Evolutionary conservation across 148 eudicot genomes (phyloP).

Genomic region (Amaranthus hypochondriacus): DNA sequence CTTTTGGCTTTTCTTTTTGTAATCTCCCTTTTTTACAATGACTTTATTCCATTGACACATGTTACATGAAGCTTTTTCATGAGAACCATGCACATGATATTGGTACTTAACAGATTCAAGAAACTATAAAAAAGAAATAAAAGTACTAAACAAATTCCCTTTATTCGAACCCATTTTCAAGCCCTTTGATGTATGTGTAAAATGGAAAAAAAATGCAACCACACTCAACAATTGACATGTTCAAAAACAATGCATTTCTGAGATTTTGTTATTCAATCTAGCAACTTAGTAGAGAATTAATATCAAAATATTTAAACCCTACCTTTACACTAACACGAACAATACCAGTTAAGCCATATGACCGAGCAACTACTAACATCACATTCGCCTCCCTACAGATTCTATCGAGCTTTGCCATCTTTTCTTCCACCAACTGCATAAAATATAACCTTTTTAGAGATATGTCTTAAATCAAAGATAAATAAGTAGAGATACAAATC

Average conservation of each 20-base stretch:
- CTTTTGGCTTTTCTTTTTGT: no score
- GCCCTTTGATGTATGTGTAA: neutral
- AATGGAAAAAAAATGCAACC: neutral
- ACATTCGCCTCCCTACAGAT: slow-evolving; percentile 85
- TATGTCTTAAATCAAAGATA: neutral
- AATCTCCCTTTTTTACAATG: neutral
- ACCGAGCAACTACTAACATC: slow-evolving; percentile 69
- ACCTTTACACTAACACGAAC: slow-evolving; percentile 96
- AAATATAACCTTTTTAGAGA: neutral
- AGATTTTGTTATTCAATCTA: neutral
- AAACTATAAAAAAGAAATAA: neutral
- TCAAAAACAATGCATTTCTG: neutral
- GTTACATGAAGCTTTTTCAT: no score
- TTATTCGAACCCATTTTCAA: neutral
- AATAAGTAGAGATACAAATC: neutral
- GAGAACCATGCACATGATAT: no score
- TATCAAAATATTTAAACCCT: neutral
- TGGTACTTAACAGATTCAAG: no score
- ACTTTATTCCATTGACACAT: neutral
- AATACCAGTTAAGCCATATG: slow-evolving; percentile 91
- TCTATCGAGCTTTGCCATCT: slow-evolving; percentile 80
- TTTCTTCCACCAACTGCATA: slow-evolving; percentile 74
- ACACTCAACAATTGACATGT: neutral
- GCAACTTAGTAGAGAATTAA: neutral
- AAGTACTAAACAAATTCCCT: neutral